phyloP scores from a whole-genome alignment of 2,329 filamentous ascomycete genomes.

The Trichoderma sp. region DNA sequence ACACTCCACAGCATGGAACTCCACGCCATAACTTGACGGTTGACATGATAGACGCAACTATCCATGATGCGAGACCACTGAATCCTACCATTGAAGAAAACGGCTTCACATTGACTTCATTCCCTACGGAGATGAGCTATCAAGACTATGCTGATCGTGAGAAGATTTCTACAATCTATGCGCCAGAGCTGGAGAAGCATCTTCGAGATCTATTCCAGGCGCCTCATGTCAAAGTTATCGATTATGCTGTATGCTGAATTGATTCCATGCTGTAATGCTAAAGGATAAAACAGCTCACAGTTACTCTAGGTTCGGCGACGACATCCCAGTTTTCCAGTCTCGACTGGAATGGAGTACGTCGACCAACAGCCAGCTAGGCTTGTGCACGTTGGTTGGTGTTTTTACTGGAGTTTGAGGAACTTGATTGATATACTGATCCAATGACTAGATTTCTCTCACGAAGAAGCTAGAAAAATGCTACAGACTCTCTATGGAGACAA shows the following conservation, averaged over 20 bases:
- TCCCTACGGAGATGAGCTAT: background rate
- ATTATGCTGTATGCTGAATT: background rate
- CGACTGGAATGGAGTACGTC: background rate
- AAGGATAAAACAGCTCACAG: background rate
- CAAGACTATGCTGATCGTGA: background rate
- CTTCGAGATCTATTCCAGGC: background rate
- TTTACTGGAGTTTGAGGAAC: no score
- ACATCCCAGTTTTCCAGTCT: background rate
- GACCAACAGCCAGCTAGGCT: background rate
- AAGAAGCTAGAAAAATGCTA: background rate
- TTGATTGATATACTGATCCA: no score
- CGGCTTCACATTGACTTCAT: background rate
- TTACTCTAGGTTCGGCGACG: background rate
- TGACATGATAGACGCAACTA: background rate
- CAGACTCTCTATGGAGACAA: background rate
- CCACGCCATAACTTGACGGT: background rate
- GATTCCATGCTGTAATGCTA: background rate
- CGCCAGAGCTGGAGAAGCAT: background rate
- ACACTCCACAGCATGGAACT: background rate
- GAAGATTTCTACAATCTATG: background rate
- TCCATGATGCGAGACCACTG: background rate
- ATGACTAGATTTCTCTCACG: background rate
- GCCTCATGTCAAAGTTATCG: background rate
- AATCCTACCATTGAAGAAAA: background rate
- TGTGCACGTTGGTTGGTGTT: conserved; percentile 1